These are phyloP conservation scores for Cyberlindnera mycetangii DNA, from an alignment of 805 yeast genomes.

Conservation along the genomic window DNA sequence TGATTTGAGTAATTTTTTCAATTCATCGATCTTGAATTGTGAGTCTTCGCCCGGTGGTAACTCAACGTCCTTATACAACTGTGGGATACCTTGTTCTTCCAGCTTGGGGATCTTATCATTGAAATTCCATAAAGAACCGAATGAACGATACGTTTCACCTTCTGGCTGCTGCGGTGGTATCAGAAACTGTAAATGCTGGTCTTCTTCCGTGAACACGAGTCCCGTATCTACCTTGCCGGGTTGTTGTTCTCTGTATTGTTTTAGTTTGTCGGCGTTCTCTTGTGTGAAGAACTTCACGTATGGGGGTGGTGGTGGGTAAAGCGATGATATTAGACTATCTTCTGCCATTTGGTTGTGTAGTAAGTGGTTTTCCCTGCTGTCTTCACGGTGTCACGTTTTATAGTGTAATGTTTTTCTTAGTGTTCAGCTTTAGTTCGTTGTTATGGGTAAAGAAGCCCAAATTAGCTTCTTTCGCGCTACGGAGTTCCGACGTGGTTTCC, in stretches of 20 bases:
- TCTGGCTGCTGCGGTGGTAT: conserved; percentile 64
- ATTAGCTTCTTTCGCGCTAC: neutral
- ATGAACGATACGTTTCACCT: conserved; percentile 72
- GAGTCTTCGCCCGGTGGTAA: conserved; percentile 35
- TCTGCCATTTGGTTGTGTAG: conserved; percentile 15
- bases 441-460: no score
- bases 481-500: neutral
- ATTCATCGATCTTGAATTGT: conserved; percentile 57
- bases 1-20: conserved; percentile 78
- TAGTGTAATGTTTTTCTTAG: no score
- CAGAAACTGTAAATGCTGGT: conserved; percentile 52
- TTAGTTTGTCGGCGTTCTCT: conserved; percentile 53
- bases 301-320: conserved; percentile 95
- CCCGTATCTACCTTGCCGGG: conserved; percentile 27
- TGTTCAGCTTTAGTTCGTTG: neutral
- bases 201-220: conserved; percentile 33
- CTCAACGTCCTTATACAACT: conserved; percentile 48
- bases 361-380: neutral
- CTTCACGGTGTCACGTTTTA: no score
- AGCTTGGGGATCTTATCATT: conserved; percentile 73
- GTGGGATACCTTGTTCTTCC: conserved; percentile 72
- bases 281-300: conserved; percentile 69
- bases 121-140: conserved; percentile 80
- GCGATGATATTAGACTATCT: conserved; percentile 48
- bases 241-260: conserved; percentile 19